Percentiles rank a stretch among this genome's conserved stretches.
These are phyloP conservation scores for Naegleria fowleri DNA, from an alignment of 208 protist genomes.

Conservation along the genomic window DNA sequence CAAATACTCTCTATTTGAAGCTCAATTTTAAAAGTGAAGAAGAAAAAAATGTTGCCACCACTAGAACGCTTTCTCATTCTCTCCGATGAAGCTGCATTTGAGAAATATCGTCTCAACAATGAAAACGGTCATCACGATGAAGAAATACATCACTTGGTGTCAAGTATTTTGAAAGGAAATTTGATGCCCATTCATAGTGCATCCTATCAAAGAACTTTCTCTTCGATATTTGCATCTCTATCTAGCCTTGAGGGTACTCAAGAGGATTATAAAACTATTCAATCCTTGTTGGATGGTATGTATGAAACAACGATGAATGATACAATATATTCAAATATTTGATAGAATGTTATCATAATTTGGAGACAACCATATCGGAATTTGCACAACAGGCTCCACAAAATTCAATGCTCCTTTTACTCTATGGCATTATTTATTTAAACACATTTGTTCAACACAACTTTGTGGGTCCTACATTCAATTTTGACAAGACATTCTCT, in stretches of 20 bases:
- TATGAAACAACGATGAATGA: neutral
- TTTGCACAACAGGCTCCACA: neutral
- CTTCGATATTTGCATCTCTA: neutral
- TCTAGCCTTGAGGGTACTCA: neutral
- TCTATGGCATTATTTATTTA: neutral
- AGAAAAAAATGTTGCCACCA: neutral
- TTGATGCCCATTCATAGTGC: neutral
- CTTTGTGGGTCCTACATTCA: neutral
- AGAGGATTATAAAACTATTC: neutral
- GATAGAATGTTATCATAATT: neutral
- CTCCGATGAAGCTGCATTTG: neutral
- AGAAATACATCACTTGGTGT: neutral
- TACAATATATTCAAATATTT: too few species aligned
- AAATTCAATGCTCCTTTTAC: neutral
- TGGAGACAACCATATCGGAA: neutral
- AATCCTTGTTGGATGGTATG: neutral
- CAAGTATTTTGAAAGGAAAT: neutral
- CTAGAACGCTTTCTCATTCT: neutral
- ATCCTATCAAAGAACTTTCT: neutral
- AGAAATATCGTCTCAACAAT: neutral
- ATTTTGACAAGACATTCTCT: neutral
- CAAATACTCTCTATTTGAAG: neutral
- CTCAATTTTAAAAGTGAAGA: neutral
- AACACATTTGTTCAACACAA: neutral
- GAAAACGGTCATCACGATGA: neutral